A percentile compares a stretch with the other conserved stretches of the same genome.
phyloP scores from a whole-genome alignment of 2,329 filamentous ascomycete species.

The Coleophoma cylindrospora region DNA sequence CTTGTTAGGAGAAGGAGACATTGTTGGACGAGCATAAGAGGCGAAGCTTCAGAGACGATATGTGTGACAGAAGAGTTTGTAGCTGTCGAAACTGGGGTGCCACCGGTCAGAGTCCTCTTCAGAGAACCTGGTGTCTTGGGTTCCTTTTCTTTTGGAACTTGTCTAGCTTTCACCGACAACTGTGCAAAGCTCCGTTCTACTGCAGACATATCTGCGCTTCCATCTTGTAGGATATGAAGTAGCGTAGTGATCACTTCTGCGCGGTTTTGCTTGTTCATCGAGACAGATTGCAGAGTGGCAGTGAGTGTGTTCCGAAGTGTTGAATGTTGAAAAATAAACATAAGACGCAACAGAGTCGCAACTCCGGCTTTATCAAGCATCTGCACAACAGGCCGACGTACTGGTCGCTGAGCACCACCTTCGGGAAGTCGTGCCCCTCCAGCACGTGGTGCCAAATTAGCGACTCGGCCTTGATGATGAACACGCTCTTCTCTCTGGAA shows the following conservation, averaged over 20 bases:
- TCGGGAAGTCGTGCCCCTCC: conserved; percentile 33
- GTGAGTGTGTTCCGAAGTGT: conserved; percentile 81
- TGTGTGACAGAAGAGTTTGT: conserved; percentile 29
- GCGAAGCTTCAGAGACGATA: conserved; percentile 82
- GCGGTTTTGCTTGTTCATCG: conserved; percentile 93
- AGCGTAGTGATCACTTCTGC: conserved; percentile 91
- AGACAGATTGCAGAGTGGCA: conserved; percentile 84
- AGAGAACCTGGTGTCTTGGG: conserved; percentile 75
- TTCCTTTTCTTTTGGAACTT: conserved; percentile 51
- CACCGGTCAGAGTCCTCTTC: conserved; percentile 66
- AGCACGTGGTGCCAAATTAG: conserved; percentile 42
- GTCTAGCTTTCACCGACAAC: conserved; percentile 85
- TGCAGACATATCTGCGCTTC: conserved; percentile 85
- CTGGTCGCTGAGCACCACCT: conserved; percentile 44
- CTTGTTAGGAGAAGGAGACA: conserved; percentile 83
- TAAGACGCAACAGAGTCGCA: conserved; percentile 91
- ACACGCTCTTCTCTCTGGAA: conserved; percentile 41
- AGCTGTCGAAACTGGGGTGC: conserved; percentile 36
- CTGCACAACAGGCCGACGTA: conserved; percentile 80
- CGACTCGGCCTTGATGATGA: conserved; percentile 12
- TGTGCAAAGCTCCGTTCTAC: conserved; percentile 95
- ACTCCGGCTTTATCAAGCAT: conserved; percentile 96
- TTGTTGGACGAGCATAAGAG: conserved; percentile 92
- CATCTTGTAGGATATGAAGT: conserved; percentile 90
- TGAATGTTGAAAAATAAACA: conserved; percentile 93